These are phyloP conservation scores for Pseudomonodictys pantanalensis DNA, from an alignment of 495 filamentous ascomycete genomes.

Conservation along the genomic window DNA sequence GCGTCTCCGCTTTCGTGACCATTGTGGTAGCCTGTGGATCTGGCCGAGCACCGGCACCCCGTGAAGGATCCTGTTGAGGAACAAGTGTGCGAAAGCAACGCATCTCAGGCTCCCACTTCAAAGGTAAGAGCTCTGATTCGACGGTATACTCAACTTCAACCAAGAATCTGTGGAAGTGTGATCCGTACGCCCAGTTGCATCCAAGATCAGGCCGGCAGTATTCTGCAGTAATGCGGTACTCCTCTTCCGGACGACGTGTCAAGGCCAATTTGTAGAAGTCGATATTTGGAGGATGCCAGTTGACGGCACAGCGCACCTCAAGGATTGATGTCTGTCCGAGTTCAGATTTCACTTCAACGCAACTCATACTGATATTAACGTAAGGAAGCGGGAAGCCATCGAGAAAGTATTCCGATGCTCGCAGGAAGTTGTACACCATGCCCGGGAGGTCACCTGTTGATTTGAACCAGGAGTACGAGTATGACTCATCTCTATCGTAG, in stretches of 20 bases:
- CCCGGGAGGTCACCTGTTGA: slow-evolving; percentile 7
- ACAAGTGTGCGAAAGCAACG: slow-evolving; percentile 17
- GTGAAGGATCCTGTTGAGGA: background rate
- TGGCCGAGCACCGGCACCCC: background rate
- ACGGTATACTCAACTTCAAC: slow-evolving; percentile 4
- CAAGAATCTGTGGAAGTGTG: background rate
- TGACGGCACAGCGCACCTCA: too few relatives aligned
- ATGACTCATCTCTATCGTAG: background rate
- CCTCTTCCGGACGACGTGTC: background rate
- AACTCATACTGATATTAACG: slow-evolving; percentile 1
- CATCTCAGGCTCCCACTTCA: slow-evolving; percentile 9
- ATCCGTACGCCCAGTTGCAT: background rate
- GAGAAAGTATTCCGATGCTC: slow-evolving; percentile 29
- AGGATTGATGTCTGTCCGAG: background rate
- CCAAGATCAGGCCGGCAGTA: background rate
- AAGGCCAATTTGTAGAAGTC: slow-evolving; percentile 1
- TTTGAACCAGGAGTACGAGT: slow-evolving; percentile 15
- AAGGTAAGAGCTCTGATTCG: background rate
- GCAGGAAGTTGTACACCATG: slow-evolving; percentile 22
- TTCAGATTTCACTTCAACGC: background rate
- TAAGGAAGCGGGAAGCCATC: slow-evolving; percentile 4
- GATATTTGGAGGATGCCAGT: slow-evolving; percentile 16
- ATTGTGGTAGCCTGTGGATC: background rate
- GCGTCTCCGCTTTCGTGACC: slow-evolving; percentile 3
- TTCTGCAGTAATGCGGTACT: slow-evolving; percentile 14